Base-by-base conservation (phyloP, 1,139 yeast species). In the Taiozyma onychis region DNA sequence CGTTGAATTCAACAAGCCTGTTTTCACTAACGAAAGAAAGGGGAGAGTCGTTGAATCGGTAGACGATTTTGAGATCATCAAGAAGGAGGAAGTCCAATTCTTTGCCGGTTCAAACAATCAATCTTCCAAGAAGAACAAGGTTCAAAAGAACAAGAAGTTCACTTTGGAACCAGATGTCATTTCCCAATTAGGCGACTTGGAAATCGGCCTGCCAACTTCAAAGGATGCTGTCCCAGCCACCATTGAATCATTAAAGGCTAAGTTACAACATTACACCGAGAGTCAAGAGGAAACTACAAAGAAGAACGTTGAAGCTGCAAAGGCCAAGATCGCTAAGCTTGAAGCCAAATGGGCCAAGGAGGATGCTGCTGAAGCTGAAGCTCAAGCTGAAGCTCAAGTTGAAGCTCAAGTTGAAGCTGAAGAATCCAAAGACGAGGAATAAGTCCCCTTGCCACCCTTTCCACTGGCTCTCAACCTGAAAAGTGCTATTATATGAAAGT, bases 221-320 rank as follows among this genome's bases (percentile, higher is more conserved):
- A 74, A 80, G 60, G 95, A 85, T 28, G 95, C 88, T 51, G 83
- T 87, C 57, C 76, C 85, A 45, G 71, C 71, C 48, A 81, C 95
- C 57, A 69, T 88, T 61, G 81, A 76, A 54, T 75, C 81, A 61
- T 80, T 93, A 71, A 83, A 84, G 75, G 80, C 77, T 63, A 90
- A 95, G 69, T 80, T 88, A 66, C 75, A 73, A 49, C 83, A 83
- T 58, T 87, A 80, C 71, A 75, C 79, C 69, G 78, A 78, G 48
- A 83, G 84, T 70, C 96, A 90, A 74, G 91, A 83, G 54, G 88
- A 83, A 55, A 90, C 85, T 66, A 89, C 97, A 54, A 78, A 82
- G 68, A 80, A 78, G 67, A 85, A 87, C 68, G 75, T 86, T 59
- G 88, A 79, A 53, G 78, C 77, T 58, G 96, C 93, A 53, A 81